Base-by-base conservation (phyloP, 2,329 filamentous ascomycete species). In the Scolecobasidium constrictum region DNA sequence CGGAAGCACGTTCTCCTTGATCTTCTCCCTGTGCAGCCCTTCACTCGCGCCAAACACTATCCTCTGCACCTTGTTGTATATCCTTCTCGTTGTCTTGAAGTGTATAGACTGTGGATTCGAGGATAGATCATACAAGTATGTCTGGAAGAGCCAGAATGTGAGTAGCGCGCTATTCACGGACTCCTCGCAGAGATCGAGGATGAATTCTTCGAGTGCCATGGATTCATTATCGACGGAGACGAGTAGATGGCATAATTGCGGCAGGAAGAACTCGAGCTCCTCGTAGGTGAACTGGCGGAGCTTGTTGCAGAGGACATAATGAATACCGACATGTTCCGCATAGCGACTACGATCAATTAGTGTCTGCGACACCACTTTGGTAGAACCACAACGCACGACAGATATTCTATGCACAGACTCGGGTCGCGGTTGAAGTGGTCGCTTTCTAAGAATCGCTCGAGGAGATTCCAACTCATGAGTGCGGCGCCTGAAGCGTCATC, bases 351-450 rank as follows among this genome's bases (percentile, higher is more conserved):
- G 12, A 22, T 36, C 17, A 18, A 22, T 12, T 19, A 18, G 18
- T 26, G 20, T 21, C 6, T 12, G 23, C 20, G 16, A 21, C 12
- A 39, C 11, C 9, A 31, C 26, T 31, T 7, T 7, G n/a, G 26
- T 7, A n/a, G 9, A n/a, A 31, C n/a, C 9, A 31, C n/a, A 49
- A 71, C 81, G 75, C 71, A 90, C 84, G 84, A 85, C 58, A 92
- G 78, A 66, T 92, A 92, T 51, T 84, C 86, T 60, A 92, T 85
- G 48, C 84, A 83, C 63, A 92, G 79, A 64, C 87, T 90, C 50
- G 86, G 84, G 66, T 90, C 82, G 67, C 84, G 81, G 71, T 88
- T 90, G 74, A 92, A 92, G 71, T 92, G 83, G 72, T 92, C 85
- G 70, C 83, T 87, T 75, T 90, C 84, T 71, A 92, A 79, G 77